Evolutionary conservation across 345 rosid species (phyloP), one percentile per base, ranked within the genome.

Genomic region (Ceriops decandra): DNA sequence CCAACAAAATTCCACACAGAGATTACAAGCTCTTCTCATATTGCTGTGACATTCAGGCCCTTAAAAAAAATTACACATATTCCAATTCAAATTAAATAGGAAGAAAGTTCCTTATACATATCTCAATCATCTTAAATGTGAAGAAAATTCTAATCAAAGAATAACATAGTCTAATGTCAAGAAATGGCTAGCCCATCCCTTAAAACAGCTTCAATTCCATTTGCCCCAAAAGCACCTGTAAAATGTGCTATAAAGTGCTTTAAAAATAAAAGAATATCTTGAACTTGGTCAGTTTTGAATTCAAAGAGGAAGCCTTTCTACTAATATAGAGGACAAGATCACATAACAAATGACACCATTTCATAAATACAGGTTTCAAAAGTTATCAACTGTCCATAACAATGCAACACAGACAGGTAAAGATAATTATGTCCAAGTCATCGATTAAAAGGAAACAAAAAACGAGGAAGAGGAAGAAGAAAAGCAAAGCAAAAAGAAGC

Each of bases 181-280:
- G 51, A 69, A 47, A 52, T 59, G 26, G 52, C 11, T 53, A 28
- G 21, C 42, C 57, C 35, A 54, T 56, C 33, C 63, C 52, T 63
- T 31, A 47, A n/a, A 64, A 35, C 15, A 38, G n/a, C 15, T 42
- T 11, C 68, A 42, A 30, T 63, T 13, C 7, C 35, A 20, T 36
- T 58, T 32, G 46, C 56, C 31, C 21, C 19, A 46, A 36, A 26
- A 27, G 27, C 62, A 63, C 30, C 68, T 30, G 42, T 36, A 69
- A 51, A 30, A 68, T 21, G 19, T 36, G 42, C 62, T 24, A 54
- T 17, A n/a, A 5, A 46, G 24, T n/a, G 38, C 56, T 60, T 49
- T 15, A n/a, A 30, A 20, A 30, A 47, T 49, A 10, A 52, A 24
- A 30, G n/a, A n/a, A 46, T 22, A 35, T 35, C 52, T 60, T 33